phyloP scores from a whole-genome alignment of 768 basidiomycete species.

The Suillus tomentosus region DNA sequence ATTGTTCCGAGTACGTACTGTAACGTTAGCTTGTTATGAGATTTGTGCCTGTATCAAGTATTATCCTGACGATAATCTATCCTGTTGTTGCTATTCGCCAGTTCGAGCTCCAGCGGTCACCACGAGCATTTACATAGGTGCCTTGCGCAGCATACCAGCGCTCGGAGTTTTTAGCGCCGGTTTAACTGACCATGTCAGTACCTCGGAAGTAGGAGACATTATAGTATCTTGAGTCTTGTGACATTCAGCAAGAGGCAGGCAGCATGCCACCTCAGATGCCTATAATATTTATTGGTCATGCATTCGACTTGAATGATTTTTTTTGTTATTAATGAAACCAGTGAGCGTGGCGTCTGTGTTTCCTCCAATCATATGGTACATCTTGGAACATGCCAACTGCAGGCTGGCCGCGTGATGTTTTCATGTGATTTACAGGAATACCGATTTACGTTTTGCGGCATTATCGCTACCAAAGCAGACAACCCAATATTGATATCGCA shows the following conservation, averaged over 20 bases:
- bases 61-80: slow-evolving; percentile 6
- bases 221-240: background rate
- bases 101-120: background rate
- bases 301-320: background rate
- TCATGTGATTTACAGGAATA: background rate
- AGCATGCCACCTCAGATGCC: background rate
- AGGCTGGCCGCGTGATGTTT: background rate
- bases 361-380: background rate
- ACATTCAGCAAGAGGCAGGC: background rate
- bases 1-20: slow-evolving; percentile 5
- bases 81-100: background rate
- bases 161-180: background rate
- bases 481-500: background rate
- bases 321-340: background rate
- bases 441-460: background rate
- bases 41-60: slow-evolving; percentile 8
- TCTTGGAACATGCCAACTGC: background rate
- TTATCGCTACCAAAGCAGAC: background rate
- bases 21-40: slow-evolving; percentile 5
- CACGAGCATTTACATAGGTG: background rate
- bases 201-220: background rate
- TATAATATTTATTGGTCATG: background rate
- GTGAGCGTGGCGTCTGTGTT: background rate
- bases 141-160: background rate
- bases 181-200: background rate